Evolutionary conservation across 75 land plant species (phyloP).

Genomic region (Adiantum capillusveneris): DNA sequence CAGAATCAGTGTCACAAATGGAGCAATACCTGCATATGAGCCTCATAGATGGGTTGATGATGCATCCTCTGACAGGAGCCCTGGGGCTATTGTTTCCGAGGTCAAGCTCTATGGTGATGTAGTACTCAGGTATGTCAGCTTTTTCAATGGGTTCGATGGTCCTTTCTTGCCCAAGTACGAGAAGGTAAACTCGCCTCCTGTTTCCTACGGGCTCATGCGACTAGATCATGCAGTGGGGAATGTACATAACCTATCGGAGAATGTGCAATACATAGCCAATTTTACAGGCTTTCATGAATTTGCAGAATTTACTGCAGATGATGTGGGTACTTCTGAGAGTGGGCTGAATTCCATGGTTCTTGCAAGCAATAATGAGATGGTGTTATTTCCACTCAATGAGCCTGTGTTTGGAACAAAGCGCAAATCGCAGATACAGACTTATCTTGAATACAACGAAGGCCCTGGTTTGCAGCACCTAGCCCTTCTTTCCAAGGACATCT

Average conservation of each 20-base stretch:
- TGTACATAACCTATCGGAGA: conserved; percentile 52
- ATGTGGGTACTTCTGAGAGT: conserved; percentile 90
- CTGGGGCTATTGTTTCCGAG: conserved; percentile 36
- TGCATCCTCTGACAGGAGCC: conserved; percentile 16
- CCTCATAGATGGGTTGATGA: conserved; percentile 38
- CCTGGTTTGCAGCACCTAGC: conserved; percentile 95
- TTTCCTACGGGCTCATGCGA: conserved; percentile 58
- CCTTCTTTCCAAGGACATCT: conserved; percentile 55
- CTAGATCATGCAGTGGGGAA: conserved; percentile 95
- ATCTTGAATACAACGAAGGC: conserved; percentile 93
- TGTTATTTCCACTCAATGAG: conserved; percentile 83
- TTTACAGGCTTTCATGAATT: conserved; percentile 96
- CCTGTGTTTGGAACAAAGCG: conserved; percentile 89
- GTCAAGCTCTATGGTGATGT: conserved; percentile 80
- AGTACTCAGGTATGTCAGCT: conserved; percentile 41
- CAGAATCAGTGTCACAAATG: conserved; percentile 48
- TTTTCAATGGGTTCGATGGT: conserved; percentile 25
- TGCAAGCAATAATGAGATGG: conserved; percentile 89
- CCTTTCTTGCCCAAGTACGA: conserved; percentile 80
- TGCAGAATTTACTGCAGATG: conserved; percentile 95
- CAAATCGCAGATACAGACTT: conserved; percentile 91
- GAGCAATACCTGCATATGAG: conserved; percentile 40
- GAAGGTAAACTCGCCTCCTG: conserved; percentile 25
- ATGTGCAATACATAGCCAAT: conserved; percentile 49
- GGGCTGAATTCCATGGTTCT: conserved; percentile 91